These are phyloP conservation scores for Rutstroemia sp. DNA, from an alignment of 2,329 filamentous ascomycete genomes.

Conservation along the genomic window DNA sequence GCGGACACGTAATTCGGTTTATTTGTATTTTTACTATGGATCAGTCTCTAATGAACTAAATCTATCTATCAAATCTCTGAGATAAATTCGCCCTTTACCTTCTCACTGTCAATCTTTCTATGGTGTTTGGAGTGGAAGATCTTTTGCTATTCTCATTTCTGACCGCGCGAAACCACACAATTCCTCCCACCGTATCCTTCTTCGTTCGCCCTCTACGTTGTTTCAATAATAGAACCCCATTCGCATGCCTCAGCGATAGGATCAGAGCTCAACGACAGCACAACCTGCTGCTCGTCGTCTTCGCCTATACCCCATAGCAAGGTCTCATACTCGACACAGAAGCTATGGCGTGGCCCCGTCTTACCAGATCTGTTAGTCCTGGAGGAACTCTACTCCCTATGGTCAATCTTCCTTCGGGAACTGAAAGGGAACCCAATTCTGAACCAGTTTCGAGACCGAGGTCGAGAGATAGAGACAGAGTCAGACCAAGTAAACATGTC, in stretches of 20 bases:
- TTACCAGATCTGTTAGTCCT: slow-evolving; percentile 25
- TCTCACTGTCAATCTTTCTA: not conserved
- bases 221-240: not conserved
- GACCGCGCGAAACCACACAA: not conserved
- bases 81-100: too few species aligned
- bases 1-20: not conserved
- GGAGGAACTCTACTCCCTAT: slow-evolving; percentile 24
- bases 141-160: not conserved
- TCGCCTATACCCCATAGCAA: not conserved
- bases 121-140: slow-evolving; percentile 5
- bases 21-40: not conserved
- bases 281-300: slow-evolving; percentile 25
- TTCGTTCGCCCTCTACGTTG: not conserved
- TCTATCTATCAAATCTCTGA: too few species aligned
- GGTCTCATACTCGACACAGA: slow-evolving; percentile 1
- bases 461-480: slow-evolving; percentile 19
- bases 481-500: slow-evolving; percentile 22
- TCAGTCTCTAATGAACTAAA: too few species aligned
- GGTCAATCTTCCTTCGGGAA: slow-evolving; percentile 23
- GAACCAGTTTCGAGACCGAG: slow-evolving; percentile 21
- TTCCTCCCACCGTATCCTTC: not conserved
- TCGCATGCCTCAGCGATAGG: slow-evolving; percentile 30
- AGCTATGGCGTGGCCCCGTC: slow-evolving; percentile 27
- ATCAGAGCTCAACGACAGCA: slow-evolving; percentile 24
- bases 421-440: slow-evolving; percentile 13